Evolutionary conservation across 352 stramenopile species (phyloP), one percentile per base, ranked within the genome.

Genomic region (Discostella stelligera): DNA sequence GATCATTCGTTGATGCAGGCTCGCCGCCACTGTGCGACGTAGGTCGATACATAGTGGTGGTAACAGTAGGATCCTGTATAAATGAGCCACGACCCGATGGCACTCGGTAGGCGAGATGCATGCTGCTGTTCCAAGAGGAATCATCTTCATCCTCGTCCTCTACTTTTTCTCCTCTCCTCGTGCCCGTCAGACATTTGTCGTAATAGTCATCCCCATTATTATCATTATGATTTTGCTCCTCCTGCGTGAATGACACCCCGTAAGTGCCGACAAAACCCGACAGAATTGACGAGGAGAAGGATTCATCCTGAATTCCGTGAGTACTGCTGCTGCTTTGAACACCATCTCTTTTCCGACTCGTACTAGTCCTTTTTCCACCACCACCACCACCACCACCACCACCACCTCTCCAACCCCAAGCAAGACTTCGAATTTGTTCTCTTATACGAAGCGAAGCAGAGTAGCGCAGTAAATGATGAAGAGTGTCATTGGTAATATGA

Each of bases 401-500:
- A 30, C 50, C 55, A 46, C 8, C 61, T 18, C 72, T 25, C n/a
- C 75, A 50, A 20, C 87, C 87, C 82, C 80, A 92, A 14, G 84
- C 76, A n/a, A 92, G 64, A 32, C 70, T 77, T n/a, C 41, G 66
- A 61, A 91, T 90, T 30, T 77, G 80, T 23, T 86, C 62, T 53
- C n/a, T 60, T 8, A 89, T 11, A n/a, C 77, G 30, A 25, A 72
- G 53, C 3, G 87, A 49, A 7, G 52, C 54, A 4, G 74, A 77
- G 6, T 89, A 66, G 44, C 76, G 65, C 14, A 93, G 44, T 4
- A 93, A 55, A 76, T 93, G 83, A 75, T 87, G 83, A 9, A 90
- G 21, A 0, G 87, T 91, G 27, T 91, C 83, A 11, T 81, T 54
- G 2, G 85, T 93, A 81, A 91, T 89, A 59, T 79, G 73, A 63